These are phyloP conservation scores for Alternaria metachromatica DNA, from an alignment of 2,329 filamentous ascomycete species.

Conservation along the genomic window DNA sequence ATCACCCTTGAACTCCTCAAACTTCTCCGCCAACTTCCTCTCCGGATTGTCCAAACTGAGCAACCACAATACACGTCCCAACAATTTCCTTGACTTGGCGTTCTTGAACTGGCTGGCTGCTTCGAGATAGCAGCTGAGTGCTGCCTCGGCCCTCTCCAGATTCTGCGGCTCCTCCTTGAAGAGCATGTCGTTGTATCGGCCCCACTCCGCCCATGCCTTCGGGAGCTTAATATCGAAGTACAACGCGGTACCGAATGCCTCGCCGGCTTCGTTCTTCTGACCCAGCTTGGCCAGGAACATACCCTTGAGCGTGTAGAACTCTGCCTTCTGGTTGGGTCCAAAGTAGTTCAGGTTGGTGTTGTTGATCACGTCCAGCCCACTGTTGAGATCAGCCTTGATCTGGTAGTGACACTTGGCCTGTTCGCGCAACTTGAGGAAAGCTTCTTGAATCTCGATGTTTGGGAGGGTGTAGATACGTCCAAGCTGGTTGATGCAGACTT, in stretches of 20 bases:
- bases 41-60: slow-evolving; percentile 91
- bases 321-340: slow-evolving; percentile 91
- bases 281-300: slow-evolving; percentile 98
- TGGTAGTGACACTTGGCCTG: slow-evolving; percentile 99
- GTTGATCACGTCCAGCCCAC: slow-evolving; percentile 96
- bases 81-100: slow-evolving; percentile 90
- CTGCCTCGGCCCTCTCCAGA: slow-evolving; percentile 84
- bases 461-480: slow-evolving; percentile 98
- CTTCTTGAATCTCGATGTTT: slow-evolving; percentile 99
- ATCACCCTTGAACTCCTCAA: slow-evolving; percentile 96
- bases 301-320: slow-evolving; percentile 98
- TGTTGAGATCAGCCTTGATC: slow-evolving; percentile 89
- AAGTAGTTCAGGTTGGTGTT: slow-evolving; percentile 99
- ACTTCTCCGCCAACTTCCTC: slow-evolving; percentile 81
- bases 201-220: slow-evolving; percentile 99
- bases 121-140: slow-evolving; percentile 94
- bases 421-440: slow-evolving; percentile 96
- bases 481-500: slow-evolving; percentile 96
- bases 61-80: slow-evolving; percentile 93
- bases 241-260: slow-evolving; percentile 91
- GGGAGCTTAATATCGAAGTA: slow-evolving; percentile 95
- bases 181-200: slow-evolving; percentile 94
- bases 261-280: slow-evolving; percentile 88
- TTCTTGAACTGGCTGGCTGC: slow-evolving; percentile 97
- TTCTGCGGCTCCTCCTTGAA: slow-evolving; percentile 91